Evolutionary conservation across 768 basidiomycete genomes (phyloP), one percentile per base, ranked within the genome.

Genomic region (Heimioporus sp.): DNA sequence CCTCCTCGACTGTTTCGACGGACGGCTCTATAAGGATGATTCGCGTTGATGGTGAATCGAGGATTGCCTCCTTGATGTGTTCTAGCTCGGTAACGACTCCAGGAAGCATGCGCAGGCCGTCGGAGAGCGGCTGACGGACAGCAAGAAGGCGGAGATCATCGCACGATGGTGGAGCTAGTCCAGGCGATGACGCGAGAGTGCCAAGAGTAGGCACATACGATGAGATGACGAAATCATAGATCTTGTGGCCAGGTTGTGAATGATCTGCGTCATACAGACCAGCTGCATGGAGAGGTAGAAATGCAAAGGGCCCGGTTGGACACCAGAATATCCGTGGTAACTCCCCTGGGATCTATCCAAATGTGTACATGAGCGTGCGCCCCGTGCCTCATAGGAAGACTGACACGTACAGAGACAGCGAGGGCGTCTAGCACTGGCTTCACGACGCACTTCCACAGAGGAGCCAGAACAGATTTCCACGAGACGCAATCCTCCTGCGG

Each of bases 121-220:
- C 56, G 9, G 62, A 49, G 4, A 48, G 35, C 2, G 62, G 59
- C 36, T 61, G 54, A 9, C 46, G 36, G 11, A 63, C 48, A 8
- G 49, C 48, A n/a, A 63, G 52, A n/a, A 63, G 34, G 19, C 37
- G 30, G 12, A 48, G 19, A 9, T 40, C 32, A 12, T 15, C 3
- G 1, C 5, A 12, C 3, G 42, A 24, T 9, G 28, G 2, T 2
- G 34, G 15, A 19, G 2, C 5, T 13, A 4, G 5, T n/a, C 19
- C 3, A 11, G 15, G 9, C 8, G 35, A 16, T 13, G 51, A 31
- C 4, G 38, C 4, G 30, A 70, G 53, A 5, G 60, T 54, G 38
- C 51, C 36, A 1, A 72, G 47, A 6, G 69, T 67, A 1, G 68
- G 64, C 1, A 61, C 58, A 42, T 72, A 72, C 15, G 70, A 71